Conservation (phyloP, 1,139 yeast species). For the Yamadazyma taylorii region DNA sequence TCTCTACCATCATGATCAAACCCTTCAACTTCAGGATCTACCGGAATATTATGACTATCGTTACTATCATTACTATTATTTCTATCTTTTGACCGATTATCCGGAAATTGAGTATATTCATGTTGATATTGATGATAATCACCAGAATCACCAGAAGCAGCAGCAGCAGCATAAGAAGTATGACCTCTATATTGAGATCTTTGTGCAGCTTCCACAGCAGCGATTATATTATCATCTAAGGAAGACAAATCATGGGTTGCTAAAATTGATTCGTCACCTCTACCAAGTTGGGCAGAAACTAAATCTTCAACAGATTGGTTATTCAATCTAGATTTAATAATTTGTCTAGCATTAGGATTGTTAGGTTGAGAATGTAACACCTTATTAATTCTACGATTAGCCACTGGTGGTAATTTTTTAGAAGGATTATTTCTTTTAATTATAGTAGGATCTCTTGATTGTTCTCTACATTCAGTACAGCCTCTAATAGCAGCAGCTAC, state of each 20-base stretch:
- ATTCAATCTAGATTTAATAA: slow-evolving; percentile 21
- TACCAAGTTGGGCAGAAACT: slow-evolving; percentile 36
- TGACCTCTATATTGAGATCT: slow-evolving; percentile 29
- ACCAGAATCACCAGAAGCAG: slow-evolving; percentile 37
- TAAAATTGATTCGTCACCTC: slow-evolving; percentile 30
- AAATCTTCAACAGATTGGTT: slow-evolving; percentile 32
- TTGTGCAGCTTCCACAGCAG: slow-evolving; percentile 68
- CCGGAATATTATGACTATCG: slow-evolving; percentile 36
- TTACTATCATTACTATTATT: slow-evolving; percentile 5
- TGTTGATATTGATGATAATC: slow-evolving; percentile 22
- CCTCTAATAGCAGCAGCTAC: slow-evolving; percentile 76
- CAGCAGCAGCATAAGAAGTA: slow-evolving; percentile 42
- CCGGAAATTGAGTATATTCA: slow-evolving; percentile 19
- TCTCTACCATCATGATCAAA: slow-evolving; percentile 50
- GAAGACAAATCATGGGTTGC: slow-evolving; percentile 42
- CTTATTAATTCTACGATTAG: slow-evolving; percentile 16
- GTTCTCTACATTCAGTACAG: slow-evolving; percentile 71
- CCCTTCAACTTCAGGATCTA: slow-evolving; percentile 60
- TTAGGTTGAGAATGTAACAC: slow-evolving; percentile 21
- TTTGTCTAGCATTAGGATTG: slow-evolving; percentile 24
- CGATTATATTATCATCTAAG: slow-evolving; percentile 56
- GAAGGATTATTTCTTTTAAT: slow-evolving; percentile 26
- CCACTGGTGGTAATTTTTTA: slow-evolving; percentile 20
- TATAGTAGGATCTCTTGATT: slow-evolving; percentile 31
- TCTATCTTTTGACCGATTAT: slow-evolving; percentile 1